Evolutionary conservation across 129 eudicot genomes (phyloP).

Genomic region (Pittosporum tobira): DNA sequence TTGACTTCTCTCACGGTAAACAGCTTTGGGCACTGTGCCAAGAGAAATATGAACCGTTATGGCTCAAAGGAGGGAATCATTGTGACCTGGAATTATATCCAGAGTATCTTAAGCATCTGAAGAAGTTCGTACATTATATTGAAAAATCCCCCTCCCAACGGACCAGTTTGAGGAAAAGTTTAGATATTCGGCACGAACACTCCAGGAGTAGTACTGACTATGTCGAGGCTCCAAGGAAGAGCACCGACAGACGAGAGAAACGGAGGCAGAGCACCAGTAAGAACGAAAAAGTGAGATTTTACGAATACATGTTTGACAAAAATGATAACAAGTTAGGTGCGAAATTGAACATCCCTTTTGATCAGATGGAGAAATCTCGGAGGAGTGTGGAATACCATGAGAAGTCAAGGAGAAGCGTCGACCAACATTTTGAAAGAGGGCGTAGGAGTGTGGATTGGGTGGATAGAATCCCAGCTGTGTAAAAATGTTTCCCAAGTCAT

Average conservation of each 20-base stretch:
- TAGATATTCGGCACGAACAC: constrained; percentile 45
- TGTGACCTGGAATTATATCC: constrained; percentile 75
- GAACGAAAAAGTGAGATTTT: constrained; percentile 22
- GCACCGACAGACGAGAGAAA: constrained; percentile 57
- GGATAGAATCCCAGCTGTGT: constrained; percentile 36
- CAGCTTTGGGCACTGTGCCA: constrained; percentile 69
- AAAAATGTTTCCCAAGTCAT: constrained; percentile 11
- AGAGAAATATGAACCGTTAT: constrained; percentile 78
- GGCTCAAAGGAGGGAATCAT: constrained; percentile 86
- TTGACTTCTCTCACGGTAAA: constrained; percentile 70
- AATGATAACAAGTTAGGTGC: constrained; percentile 38
- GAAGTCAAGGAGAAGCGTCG: constrained; percentile 47
- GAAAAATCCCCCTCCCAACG: constrained; percentile 58
- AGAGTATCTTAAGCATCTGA: constrained; percentile 69
- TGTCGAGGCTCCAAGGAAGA: constrained; percentile 50
- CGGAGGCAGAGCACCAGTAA: constrained; percentile 31
- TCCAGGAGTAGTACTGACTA: constrained; percentile 53
- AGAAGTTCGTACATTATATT: constrained; percentile 52
- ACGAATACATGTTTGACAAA: constrained; percentile 34
- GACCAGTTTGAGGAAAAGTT: constrained; percentile 44
- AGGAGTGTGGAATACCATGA: constrained; percentile 68
- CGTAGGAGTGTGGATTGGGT: constrained; percentile 80
- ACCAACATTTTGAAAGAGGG: constrained; percentile 49
- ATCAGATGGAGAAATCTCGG: constrained; percentile 65
- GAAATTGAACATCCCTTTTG: constrained; percentile 44